A percentile compares a stretch with the other conserved stretches of the same genome.
phyloP scores from a whole-genome alignment of 2,329 filamentous ascomycete genomes.

The Lasiodiplodia hormozganensis region DNA sequence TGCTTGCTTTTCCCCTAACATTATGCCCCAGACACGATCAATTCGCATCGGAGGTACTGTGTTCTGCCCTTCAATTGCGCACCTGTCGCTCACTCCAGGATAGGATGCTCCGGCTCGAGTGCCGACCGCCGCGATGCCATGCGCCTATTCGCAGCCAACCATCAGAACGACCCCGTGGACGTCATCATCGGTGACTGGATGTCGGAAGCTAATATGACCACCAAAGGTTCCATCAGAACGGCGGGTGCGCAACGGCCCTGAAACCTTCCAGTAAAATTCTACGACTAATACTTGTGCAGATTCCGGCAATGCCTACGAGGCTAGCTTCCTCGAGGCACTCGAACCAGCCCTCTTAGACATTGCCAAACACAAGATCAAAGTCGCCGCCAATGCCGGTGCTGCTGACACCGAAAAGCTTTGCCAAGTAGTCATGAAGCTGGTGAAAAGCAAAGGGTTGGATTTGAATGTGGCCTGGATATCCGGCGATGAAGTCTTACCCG shows the following conservation, averaged over 20 bases:
- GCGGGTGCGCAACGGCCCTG: conserved; percentile 33
- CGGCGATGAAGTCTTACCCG: conserved; percentile 51
- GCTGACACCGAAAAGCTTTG: conserved; percentile 40
- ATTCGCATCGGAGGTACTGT: conserved; percentile 24
- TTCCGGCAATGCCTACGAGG: conserved; percentile 55
- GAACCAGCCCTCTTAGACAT: conserved; percentile 48
- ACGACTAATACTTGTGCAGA: conserved; percentile 28
- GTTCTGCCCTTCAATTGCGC: too few relatives aligned
- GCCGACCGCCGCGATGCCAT: conserved; percentile 44
- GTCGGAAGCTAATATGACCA: conserved; percentile 43
- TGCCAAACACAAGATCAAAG: conserved; percentile 42
- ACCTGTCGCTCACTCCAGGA: not conserved
- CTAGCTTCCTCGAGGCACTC: conserved; percentile 59
- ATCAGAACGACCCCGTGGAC: conserved; percentile 40
- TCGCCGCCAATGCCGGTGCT: conserved; percentile 45
- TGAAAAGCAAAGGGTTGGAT: conserved; percentile 35
- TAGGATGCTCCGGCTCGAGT: conserved; percentile 43
- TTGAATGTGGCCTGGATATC: conserved; percentile 50
- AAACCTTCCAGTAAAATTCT: too few relatives aligned
- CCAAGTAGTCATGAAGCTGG: conserved; percentile 37
- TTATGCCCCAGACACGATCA: conserved; percentile 9
- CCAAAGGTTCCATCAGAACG: conserved; percentile 36
- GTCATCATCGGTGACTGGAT: conserved; percentile 44
- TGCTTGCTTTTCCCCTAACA: not conserved
- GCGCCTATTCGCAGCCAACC: conserved; percentile 39